Base-by-base conservation (phyloP, 1,284 basidiomycete species). In the Ustilago loliicola region DNA sequence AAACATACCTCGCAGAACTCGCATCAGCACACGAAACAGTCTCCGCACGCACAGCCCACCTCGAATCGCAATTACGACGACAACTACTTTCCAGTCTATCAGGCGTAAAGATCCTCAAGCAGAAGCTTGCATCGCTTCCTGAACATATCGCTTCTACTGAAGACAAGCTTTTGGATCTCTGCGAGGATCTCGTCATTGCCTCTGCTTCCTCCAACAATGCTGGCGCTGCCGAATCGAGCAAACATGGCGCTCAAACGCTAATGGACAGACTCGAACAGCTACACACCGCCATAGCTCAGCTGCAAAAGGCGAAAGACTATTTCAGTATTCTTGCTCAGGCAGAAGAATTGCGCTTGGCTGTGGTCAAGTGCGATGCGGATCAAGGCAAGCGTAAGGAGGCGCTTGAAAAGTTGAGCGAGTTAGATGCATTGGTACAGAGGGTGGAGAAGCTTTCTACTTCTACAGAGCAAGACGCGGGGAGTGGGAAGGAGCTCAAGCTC, bases 301-400 rank as follows among this genome's bases (percentile, higher is more conserved):
- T 80, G 13, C 54, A 66, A 19, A 69, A 72, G 25, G 78, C 81
- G 1, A 69, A 77, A 25, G 59, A 58, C 3, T 83, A 80, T 65
- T 77, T 83, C 38, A 15, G 29, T 30, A 54, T 83, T 32, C 58
- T 83, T 17, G 72, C 80, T 1, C 66, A 77, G 53, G 81, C 80
- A 4, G 78, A 83, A 45, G 64, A 80, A 6, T 71, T 81, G 10
- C 55, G 77, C 4, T 40, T 72, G 3, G 62, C 60, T 6, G 54
- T 66, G 7, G 10, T 69, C 45, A 54, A 56, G 15, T 40, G 23
- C 36, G 67, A 71, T n/a, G 27, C 53, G 2, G 68, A 70, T 1
- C 9, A 56, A 21, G 51, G 34, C 7, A 57, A 60, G 48, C 10
- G 56, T 10, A 19, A 17, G 7, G 45, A 58, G 3, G 53, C 69